These are phyloP conservation scores for Sporothrix humicola DNA, from an alignment of 2,329 filamentous ascomycete species.

Conservation along the genomic window DNA sequence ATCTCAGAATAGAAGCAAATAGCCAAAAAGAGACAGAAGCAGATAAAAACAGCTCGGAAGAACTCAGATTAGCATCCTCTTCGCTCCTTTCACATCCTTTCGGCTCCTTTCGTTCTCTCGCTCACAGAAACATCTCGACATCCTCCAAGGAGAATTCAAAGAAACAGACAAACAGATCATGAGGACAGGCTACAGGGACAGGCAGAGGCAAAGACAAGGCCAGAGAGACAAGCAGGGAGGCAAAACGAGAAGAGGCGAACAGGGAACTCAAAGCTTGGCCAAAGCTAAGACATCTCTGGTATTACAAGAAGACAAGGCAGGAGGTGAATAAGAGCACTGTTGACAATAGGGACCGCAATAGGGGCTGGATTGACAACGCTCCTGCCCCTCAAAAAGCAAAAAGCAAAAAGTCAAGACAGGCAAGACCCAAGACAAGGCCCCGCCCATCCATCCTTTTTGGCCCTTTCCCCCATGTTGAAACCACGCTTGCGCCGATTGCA, in stretches of 20 bases:
- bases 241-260: not conserved
- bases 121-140: not conserved
- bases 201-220: too few species aligned
- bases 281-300: constrained; percentile 1
- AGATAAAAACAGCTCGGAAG: not conserved
- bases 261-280: constrained; percentile 14
- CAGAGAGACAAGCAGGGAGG: not conserved
- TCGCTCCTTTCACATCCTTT: not conserved
- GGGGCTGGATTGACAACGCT: not conserved
- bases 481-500: constrained; percentile 26
- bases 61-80: not conserved
- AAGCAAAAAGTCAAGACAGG: too few species aligned
- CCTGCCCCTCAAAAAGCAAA: too few species aligned
- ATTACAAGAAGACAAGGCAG: too few species aligned
- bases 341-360: not conserved
- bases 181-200: too few species aligned
- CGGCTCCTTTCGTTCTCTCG: not conserved
- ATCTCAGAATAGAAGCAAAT: not conserved
- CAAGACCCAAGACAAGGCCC: not conserved
- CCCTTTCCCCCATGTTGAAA: constrained; percentile 28
- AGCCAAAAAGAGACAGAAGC: not conserved
- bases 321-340: not conserved
- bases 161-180: too few species aligned
- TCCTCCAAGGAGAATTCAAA: constrained; percentile 4
- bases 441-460: constrained; percentile 11